A percentile compares a stretch with the other conserved stretches of the same genome.
Conservation (phyloP, 169 alveolate species). For the Cryptosporidium tyzzeri region DNA sequence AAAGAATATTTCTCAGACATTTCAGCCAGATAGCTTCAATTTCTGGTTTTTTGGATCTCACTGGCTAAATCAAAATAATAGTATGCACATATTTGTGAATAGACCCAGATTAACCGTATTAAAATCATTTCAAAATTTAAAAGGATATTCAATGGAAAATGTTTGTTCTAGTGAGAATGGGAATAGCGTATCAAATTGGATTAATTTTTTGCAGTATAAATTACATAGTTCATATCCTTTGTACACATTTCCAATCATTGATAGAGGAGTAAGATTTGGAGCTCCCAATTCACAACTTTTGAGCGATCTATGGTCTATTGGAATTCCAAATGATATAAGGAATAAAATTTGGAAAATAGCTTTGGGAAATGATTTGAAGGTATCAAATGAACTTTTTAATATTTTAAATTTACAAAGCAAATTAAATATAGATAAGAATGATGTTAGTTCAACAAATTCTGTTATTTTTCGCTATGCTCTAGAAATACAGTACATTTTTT, state of each 20-base stretch:
- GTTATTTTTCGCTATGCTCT: conserved; percentile 37
- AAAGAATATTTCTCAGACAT: neutral
- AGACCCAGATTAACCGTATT: conserved; percentile 8
- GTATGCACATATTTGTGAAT: conserved; percentile 30
- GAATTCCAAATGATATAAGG: conserved; percentile 58
- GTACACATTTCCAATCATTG: conserved; percentile 44
- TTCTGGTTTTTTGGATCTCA: conserved; percentile 70
- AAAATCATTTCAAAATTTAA: conserved; percentile 25
- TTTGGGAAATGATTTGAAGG: conserved; percentile 40
- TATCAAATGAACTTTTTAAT: conserved; percentile 48
- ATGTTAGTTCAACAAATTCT: neutral
- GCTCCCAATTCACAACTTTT: conserved; percentile 64
- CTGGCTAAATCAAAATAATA: conserved; percentile 59
- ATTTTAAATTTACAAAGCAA: conserved; percentile 38
- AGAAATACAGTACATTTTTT: conserved; percentile 58
- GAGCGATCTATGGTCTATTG: conserved; percentile 39
- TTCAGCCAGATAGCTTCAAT: conserved; percentile 6
- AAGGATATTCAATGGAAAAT: conserved; percentile 48
- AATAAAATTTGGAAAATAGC: conserved; percentile 56
- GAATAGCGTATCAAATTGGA: conserved; percentile 52
- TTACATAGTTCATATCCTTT: conserved; percentile 25
- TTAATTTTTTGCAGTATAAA: conserved; percentile 31
- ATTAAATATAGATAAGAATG: neutral
- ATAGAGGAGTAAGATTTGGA: conserved; percentile 66
- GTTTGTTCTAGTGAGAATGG: conserved; percentile 5